phyloP scores from a whole-genome alignment of 2,329 filamentous ascomycete species.

The Colletotrichum agaves region DNA sequence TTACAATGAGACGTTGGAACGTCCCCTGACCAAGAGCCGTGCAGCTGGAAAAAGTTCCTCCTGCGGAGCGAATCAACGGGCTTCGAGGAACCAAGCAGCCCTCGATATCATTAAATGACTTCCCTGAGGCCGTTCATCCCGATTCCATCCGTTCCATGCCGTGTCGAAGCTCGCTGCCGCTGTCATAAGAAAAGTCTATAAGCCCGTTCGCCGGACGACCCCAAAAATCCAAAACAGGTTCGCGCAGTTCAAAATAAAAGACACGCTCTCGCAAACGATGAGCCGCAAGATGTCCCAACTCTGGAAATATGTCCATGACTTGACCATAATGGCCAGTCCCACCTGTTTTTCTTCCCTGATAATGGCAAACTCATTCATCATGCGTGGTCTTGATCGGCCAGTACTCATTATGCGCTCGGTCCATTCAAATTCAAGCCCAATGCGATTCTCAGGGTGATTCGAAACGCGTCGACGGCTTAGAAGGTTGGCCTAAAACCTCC shows the following conservation, averaged over 20 bases:
- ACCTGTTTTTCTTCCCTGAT: not conserved
- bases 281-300: constrained; percentile 12
- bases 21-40: constrained; percentile 23
- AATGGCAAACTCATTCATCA: constrained; percentile 16
- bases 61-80: constrained; percentile 15
- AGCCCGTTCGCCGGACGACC: constrained; percentile 20
- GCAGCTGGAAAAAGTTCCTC: not conserved
- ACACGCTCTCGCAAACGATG: constrained; percentile 23
- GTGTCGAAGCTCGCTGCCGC: constrained; percentile 17
- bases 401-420: constrained; percentile 8
- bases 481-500: constrained; percentile 34
- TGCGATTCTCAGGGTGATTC: too few species aligned
- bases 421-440: not conserved
- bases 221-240: constrained; percentile 6
- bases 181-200: constrained; percentile 27
- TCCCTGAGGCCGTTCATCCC: constrained; percentile 25
- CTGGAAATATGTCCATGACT: constrained; percentile 22
- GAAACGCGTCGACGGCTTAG: not conserved
- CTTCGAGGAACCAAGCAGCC: constrained; percentile 9
- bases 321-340: constrained; percentile 1
- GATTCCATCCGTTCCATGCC: constrained; percentile 18
- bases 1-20: constrained; percentile 29
- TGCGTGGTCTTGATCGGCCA: constrained; percentile 12
- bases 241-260: not conserved
- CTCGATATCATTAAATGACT: constrained; percentile 19